These are phyloP conservation scores for Gloeophyllum trabeum DNA, from an alignment of 768 basidiomycete genomes.

Conservation along the genomic window DNA sequence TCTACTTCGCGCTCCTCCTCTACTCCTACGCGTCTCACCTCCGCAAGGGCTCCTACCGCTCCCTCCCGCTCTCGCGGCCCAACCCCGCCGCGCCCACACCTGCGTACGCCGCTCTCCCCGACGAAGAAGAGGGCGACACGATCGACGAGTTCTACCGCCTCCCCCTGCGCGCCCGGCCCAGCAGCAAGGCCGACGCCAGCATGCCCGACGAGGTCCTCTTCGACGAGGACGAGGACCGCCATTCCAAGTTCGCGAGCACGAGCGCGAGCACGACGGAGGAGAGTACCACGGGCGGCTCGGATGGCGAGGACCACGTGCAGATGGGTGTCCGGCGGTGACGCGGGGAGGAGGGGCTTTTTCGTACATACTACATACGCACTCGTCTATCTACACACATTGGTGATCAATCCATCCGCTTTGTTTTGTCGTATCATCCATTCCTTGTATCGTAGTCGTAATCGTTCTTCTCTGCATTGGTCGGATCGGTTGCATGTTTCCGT, in stretches of 20 bases:
- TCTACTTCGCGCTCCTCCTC: conserved; percentile 82
- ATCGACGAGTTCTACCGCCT: conserved; percentile 60
- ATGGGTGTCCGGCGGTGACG: no score
- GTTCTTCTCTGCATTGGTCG: background rate
- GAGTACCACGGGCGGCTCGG: background rate
- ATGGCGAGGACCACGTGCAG: no score
- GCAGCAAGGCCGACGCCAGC: conserved; percentile 17
- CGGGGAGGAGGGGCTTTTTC: background rate
- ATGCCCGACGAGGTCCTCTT: conserved; percentile 40
- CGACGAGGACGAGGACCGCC: conserved; percentile 40
- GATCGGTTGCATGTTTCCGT: background rate
- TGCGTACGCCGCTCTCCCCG: conserved; percentile 25
- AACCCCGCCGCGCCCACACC: conserved; percentile 19
- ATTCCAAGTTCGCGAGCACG: conserved; percentile 7
- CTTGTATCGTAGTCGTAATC: background rate
- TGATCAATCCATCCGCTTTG: background rate
- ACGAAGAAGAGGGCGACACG: conserved; percentile 50
- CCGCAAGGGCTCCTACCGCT: conserved; percentile 81
- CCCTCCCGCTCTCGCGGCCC: conserved; percentile 42
- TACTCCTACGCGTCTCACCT: conserved; percentile 94
- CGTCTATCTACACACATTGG: no score
- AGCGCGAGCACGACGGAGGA: conserved; percentile 17
- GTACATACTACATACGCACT: background rate
- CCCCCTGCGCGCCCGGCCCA: conserved; percentile 36
- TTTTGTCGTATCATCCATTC: background rate